A percentile compares a stretch with the other conserved stretches of the same genome.
phyloP scores from a whole-genome alignment of 2,329 filamentous ascomycete species.

The Ceratocystis diversiconidia region DNA sequence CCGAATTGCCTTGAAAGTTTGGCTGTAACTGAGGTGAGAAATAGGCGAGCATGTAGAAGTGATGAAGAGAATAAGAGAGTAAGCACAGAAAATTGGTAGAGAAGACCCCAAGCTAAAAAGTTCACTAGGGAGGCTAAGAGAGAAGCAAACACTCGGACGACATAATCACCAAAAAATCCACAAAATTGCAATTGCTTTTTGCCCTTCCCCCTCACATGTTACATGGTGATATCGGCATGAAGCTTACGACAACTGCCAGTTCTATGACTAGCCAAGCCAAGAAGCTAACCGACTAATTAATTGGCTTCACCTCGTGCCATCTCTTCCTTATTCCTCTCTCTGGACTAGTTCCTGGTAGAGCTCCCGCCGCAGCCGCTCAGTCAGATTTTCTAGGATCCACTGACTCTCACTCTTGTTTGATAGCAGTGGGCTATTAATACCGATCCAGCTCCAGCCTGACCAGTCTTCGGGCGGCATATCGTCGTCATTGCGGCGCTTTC shows the following conservation, averaged over 20 bases:
- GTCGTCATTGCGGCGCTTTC: constrained; percentile 1
- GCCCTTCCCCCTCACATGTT: background rate
- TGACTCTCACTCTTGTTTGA: constrained; percentile 52
- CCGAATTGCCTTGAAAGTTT: background rate
- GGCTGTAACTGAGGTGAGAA: background rate
- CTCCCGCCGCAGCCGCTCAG: constrained; percentile 41
- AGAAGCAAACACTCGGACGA: background rate
- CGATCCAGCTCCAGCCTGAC: constrained; percentile 41
- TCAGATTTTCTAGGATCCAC: constrained; percentile 57
- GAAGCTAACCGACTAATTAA: no score
- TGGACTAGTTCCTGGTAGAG: constrained; percentile 28
- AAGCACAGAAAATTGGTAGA: no score
- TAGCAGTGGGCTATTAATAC: constrained; percentile 54
- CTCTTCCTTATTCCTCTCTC: constrained; percentile 14
- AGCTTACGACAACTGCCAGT: background rate
- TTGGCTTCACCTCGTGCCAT: background rate
- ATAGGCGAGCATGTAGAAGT: background rate
- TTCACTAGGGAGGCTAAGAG: background rate
- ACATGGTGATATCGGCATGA: background rate
- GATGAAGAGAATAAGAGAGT: background rate
- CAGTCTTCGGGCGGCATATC: constrained; percentile 9
- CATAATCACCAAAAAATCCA: background rate
- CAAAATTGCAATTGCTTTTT: background rate
- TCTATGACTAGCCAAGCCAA: background rate
- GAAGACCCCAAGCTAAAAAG: background rate